A percentile compares a stretch with the other conserved stretches of the same genome.
phyloP scores from a whole-genome alignment of 495 filamentous ascomycete genomes.

The Cairneyella variabilis region DNA sequence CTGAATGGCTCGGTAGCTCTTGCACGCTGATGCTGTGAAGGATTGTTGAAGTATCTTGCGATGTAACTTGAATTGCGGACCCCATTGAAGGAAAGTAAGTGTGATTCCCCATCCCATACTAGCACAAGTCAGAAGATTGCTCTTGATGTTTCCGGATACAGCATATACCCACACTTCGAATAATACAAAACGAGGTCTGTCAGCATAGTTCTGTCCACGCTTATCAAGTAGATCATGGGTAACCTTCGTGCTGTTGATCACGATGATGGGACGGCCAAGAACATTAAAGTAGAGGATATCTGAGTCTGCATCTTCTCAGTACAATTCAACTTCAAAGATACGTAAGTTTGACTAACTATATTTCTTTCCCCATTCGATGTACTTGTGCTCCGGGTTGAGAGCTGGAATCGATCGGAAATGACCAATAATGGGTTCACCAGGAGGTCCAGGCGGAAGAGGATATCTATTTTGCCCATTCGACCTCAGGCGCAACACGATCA shows the following conservation, averaged over 20 bases:
- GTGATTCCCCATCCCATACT: conserved; percentile 24
- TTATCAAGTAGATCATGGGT: conserved; percentile 17
- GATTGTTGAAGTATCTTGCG: conserved; percentile 12
- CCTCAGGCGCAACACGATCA: too few species aligned
- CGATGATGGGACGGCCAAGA: conserved; percentile 12
- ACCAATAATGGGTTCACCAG: conserved; percentile 17
- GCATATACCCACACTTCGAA: conserved; percentile 17
- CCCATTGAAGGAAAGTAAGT: conserved; percentile 20
- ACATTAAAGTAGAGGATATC: conserved; percentile 19
- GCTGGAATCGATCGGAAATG: conserved; percentile 13
- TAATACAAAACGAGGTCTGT: conserved; percentile 19
- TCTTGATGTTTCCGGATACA: not conserved
- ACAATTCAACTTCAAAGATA: not conserved
- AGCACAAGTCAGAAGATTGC: not conserved
- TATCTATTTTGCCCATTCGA: conserved; percentile 5
- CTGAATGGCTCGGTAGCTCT: conserved; percentile 10
- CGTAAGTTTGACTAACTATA: conserved; percentile 1
- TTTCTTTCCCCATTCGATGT: conserved; percentile 10
- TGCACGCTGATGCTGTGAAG: conserved; percentile 9
- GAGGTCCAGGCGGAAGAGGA: conserved; percentile 16
- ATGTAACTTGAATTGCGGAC: conserved; percentile 13
- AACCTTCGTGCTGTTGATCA: conserved; percentile 13
- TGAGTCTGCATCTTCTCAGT: conserved; percentile 3
- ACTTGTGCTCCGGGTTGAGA: conserved; percentile 7
- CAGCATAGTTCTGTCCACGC: conserved; percentile 15